phyloP scores from a whole-genome alignment of 1,284 basidiomycete species.

The Rhodotorula sp. region DNA sequence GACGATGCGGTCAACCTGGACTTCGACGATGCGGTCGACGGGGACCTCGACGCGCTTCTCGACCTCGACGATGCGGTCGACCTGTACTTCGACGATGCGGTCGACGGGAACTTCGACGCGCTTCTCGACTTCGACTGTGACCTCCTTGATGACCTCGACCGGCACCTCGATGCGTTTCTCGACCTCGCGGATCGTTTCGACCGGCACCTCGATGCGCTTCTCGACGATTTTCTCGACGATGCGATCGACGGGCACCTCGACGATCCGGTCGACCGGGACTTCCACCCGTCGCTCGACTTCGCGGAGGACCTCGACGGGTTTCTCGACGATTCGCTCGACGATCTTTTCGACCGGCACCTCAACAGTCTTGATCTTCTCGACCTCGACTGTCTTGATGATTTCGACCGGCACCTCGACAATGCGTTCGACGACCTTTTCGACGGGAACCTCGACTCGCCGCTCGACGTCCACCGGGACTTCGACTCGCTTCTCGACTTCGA shows the following conservation, averaged over 20 bases:
- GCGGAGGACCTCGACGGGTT: constrained; percentile 10
- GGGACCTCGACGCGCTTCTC: constrained; percentile 1
- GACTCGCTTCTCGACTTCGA: not conserved
- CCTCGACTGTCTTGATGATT: constrained; percentile 12
- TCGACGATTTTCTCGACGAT: constrained; percentile 29
- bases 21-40: constrained; percentile 11
- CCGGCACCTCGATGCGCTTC: not conserved
- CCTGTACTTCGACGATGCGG: constrained; percentile 31
- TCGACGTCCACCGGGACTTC: constrained; percentile 7
- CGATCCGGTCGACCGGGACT: constrained; percentile 6
- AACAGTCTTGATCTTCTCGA: constrained; percentile 12
- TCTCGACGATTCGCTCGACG: constrained; percentile 43
- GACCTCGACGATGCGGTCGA: not conserved
- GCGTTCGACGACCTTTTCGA: constrained; percentile 4
- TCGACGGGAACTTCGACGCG: constrained; percentile 3
- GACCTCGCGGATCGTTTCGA: constrained; percentile 1
- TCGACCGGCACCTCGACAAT: constrained; percentile 18
- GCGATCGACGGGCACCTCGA: constrained; percentile 9
- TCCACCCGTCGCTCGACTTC: constrained; percentile 1
- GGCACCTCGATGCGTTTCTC: constrained; percentile 7
- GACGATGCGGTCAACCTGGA: constrained; percentile 22
- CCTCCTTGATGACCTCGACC: constrained; percentile 18
- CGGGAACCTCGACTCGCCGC: constrained; percentile 21
- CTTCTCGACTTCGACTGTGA: constrained; percentile 1
- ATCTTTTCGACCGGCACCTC: not conserved